Evolutionary conservation across 306 rosid genomes (phyloP).

Genomic region (Clitoria ternatea): DNA sequence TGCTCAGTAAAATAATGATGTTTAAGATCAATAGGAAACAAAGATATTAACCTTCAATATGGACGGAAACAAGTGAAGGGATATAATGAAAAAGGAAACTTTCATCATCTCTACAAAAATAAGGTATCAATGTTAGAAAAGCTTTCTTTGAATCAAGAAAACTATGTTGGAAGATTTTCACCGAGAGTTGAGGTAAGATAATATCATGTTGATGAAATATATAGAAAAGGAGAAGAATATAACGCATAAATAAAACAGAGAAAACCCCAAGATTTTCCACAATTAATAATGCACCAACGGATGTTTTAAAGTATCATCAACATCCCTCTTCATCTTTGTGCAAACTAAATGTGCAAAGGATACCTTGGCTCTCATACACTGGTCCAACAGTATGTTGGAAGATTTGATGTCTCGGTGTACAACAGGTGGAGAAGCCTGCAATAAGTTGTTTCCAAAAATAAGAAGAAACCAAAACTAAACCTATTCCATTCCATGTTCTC

Average conservation of each 20-base stretch:
- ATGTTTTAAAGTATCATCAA: neutral
- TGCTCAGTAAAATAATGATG: constrained; percentile 14
- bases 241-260: neutral
- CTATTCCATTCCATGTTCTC: neutral
- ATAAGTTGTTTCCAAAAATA: neutral
- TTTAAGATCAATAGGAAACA: neutral
- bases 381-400: constrained; percentile 71
- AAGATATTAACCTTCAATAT: neutral
- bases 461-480: constrained; percentile 15
- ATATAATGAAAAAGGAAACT: neutral
- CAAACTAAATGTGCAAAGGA: constrained; percentile 21
- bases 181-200: neutral
- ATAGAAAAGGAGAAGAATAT: constrained; percentile 11
- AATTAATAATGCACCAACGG: neutral
- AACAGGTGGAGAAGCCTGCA: constrained; percentile 91
- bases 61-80: neutral
- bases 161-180: neutral
- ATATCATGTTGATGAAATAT: neutral
- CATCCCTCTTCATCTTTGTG: constrained; percentile 5
- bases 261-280: neutral
- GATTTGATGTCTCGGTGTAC: constrained; percentile 97
- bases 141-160: neutral
- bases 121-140: neutral
- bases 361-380: constrained; percentile 88
- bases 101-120: neutral